Evolutionary conservation across 371 early-diverging fungal species (phyloP), one percentile per base, ranked within the genome.

Genomic region (Batkoa obscura): DNA sequence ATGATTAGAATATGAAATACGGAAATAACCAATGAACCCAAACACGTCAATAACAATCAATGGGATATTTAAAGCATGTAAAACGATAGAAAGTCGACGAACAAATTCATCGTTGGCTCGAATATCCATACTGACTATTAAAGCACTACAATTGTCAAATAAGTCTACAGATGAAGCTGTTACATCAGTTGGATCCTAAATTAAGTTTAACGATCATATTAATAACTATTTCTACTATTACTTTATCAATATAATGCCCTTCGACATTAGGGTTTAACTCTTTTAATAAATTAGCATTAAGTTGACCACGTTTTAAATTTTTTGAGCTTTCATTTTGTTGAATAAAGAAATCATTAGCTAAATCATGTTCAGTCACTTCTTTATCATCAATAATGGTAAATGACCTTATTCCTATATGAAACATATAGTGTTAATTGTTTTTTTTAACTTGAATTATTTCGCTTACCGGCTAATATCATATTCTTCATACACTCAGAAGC

Each of bases 401-500:
- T 47, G 77, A 70, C 8, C 91, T 93, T 61, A 93, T 81, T 6
- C 90, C 95, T 94, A 50, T 38, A 9, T 42, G 8, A 46, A 36
- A 36, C 9, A 53, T 17, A 33, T 12, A 10, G 45, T 15, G 13
- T 35, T 2, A 30, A 10, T 23, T 34, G 35, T 47, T 34, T 35
- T 30, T 31, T 23, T 34, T 9, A 38, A 3, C 50, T 34, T 48
- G 43, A 35, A 23, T 4, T 31, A 37, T 33, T 59, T 23, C 23
- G 23, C 23, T 58, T 78, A 85, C 96, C 94, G 63, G 97, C 92
- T 50, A 96, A 74, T 31, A 94, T 79, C 23, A 96, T 73, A 63
- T 96, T 94, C 67, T 96, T 96, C 37, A 96, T 70, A 23, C 80
- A 74, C 62, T 96, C 97, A 36, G 90, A 80, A 1, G 90, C 93